Base-by-base conservation (phyloP, 2,329 filamentous ascomycete species). In the Rhinocladiella similis region DNA sequence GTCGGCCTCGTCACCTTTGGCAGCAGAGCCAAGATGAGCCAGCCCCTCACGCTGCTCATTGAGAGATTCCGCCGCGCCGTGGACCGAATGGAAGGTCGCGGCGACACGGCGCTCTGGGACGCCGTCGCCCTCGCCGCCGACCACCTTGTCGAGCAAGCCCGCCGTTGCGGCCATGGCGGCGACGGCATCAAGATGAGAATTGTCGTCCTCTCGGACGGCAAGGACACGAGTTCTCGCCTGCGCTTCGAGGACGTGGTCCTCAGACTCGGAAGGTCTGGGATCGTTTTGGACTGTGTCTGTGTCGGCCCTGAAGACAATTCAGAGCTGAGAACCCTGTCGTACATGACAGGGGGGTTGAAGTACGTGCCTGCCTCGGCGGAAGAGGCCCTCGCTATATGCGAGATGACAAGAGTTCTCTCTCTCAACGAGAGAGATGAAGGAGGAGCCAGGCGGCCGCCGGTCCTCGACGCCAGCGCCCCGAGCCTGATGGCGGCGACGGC, bases 31-130 rank as follows among this genome's bases (percentile, higher is more conserved):
- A 27, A 7, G 7, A 27, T 27, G 7, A 7, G 7, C 25, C 4
- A 27, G 25, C 25, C 4, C 25, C 25, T 27, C 7, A 7, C 4
- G 25, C 4, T 7, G 25, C 7, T 27, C 25, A 7, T 27, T 27
- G 25, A 27, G 4, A 7, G 7, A 7, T 27, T 27, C 25, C 25
- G 25, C 25, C 4, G 25, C 25, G 25, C 25, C 25, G 25, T 7
- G 63, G 65, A 66, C 36, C 61, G 53, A 16, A 69, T 73, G 65
- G 39, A 48, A 1, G 64, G 67, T 12, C 27, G 49, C 4, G 71
- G 70, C 2, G 68, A 73, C 48, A 75, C 72, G 16, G 67, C 69
- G 0, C 51, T 74, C 3, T 75, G 70, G 70, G 71, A 74, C 56
- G 67, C 68, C 19, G 59, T 74, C 20, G 62, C 63, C 1, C 65